phyloP scores from a whole-genome alignment of 177 flowering plant genomes.

The Vitis hybrid region DNA sequence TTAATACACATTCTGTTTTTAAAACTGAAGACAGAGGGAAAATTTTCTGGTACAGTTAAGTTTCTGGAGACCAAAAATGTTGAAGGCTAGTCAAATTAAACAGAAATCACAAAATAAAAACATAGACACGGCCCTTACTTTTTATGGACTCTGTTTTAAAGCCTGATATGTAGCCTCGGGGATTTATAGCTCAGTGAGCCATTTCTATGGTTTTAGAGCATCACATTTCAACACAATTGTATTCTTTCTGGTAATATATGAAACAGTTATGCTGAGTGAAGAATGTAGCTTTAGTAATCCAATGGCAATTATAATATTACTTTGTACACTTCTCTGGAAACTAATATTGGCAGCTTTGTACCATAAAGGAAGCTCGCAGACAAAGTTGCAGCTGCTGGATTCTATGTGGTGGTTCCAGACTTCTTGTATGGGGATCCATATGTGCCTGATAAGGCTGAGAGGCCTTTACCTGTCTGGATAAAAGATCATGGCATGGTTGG shows the following conservation, averaged over 20 bases:
- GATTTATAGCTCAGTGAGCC: background rate
- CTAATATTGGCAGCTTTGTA: conserved; percentile 5
- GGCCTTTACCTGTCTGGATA: conserved; percentile 49
- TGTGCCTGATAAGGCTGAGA: conserved; percentile 29
- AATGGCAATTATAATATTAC: background rate
- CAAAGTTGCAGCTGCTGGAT: conserved; percentile 83
- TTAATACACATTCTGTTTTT: too few species aligned
- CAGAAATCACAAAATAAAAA: too few species aligned
- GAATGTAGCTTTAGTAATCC: background rate
- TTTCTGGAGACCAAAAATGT: too few species aligned
- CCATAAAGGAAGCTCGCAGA: conserved; percentile 75
- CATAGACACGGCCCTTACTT: background rate
- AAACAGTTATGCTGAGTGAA: too few species aligned
- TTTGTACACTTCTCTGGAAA: background rate
- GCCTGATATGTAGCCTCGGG: background rate
- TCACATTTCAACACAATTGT: background rate
- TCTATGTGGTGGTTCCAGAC: conserved; percentile 80
- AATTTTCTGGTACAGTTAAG: too few species aligned
- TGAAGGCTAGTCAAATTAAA: too few species aligned
- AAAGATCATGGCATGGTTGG: conserved; percentile 64
- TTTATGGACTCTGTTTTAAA: background rate
- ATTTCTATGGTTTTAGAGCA: background rate
- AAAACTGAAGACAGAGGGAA: too few species aligned
- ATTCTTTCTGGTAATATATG: too few species aligned
- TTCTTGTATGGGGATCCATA: conserved; percentile 76